Percentiles rank a stretch among this genome's conserved stretches.
Evolutionary conservation across 169 alveolate species (phyloP).

Genomic region (Plasmodium cynomolgi): DNA sequence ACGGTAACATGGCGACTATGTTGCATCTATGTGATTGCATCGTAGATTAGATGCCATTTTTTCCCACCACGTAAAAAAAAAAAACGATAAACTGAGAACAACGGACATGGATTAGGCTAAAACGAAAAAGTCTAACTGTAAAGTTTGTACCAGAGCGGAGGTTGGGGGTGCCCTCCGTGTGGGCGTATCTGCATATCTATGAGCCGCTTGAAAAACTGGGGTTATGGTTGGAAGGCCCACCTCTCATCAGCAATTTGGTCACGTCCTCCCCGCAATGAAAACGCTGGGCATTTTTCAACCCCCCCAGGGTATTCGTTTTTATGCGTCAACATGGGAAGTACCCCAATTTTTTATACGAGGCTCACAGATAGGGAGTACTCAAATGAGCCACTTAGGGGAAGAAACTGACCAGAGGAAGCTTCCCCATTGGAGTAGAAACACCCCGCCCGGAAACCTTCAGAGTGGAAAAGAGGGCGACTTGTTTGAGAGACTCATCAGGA

Average conservation of each 20-base stretch:
- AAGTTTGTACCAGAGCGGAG: neutral
- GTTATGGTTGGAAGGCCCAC: neutral
- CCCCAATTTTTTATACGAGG: conserved; percentile 28
- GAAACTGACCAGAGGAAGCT: neutral
- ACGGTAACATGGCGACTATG: neutral
- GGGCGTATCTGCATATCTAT: neutral
- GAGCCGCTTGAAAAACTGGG: neutral
- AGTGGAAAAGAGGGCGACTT: conserved; percentile 3
- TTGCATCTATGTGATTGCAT: neutral
- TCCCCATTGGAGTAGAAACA: neutral
- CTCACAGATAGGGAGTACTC: neutral
- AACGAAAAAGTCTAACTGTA: neutral
- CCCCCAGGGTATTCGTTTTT: neutral
- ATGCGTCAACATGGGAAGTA: neutral
- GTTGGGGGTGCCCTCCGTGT: neutral
- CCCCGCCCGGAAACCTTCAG: neutral
- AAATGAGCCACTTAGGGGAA: neutral
- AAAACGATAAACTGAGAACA: neutral
- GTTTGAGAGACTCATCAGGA: conserved; percentile 33
- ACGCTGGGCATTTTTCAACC: neutral
- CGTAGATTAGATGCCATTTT: neutral
- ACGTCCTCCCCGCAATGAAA: neutral
- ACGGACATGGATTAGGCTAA: neutral
- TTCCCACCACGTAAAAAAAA: neutral
- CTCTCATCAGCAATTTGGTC: neutral